phyloP scores from a whole-genome alignment of 768 basidiomycete species.

The Suillus variegatus region DNA sequence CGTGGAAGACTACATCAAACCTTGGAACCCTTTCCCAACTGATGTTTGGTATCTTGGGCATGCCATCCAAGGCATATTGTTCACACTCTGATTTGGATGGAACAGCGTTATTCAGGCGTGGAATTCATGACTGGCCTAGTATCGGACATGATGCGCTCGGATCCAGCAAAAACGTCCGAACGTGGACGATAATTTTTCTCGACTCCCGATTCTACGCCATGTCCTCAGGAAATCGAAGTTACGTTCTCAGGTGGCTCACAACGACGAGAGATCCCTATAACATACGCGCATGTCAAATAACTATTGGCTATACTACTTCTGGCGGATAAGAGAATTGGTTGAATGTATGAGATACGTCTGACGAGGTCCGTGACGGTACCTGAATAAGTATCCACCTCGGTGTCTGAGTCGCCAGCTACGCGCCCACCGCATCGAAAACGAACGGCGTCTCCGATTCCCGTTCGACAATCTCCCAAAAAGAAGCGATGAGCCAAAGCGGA shows the following conservation, averaged over 20 bases:
- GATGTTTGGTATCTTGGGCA: slow-evolving; percentile 50
- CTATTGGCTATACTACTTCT: too few relatives aligned
- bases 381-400: too few relatives aligned
- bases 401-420: too few relatives aligned
- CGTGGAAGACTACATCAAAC: too few relatives aligned
- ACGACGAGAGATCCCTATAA: slow-evolving; percentile 1
- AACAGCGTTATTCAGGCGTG: not conserved
- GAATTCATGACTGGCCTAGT: slow-evolving; percentile 33
- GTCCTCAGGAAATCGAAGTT: slow-evolving; percentile 17
- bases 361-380: too few relatives aligned
- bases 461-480: too few relatives aligned
- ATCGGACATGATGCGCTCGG: slow-evolving; percentile 34
- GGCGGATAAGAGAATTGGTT: too few relatives aligned
- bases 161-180: slow-evolving; percentile 34
- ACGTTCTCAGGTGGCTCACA: slow-evolving; percentile 30
- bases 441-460: too few relatives aligned
- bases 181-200: slow-evolving; percentile 24
- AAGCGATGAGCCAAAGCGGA: too few relatives aligned
- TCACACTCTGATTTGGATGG: not conserved
- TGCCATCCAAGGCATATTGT: slow-evolving; percentile 27
- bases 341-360: too few relatives aligned
- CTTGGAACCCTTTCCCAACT: slow-evolving; percentile 40
- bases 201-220: slow-evolving; percentile 18
- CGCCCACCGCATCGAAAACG: too few relatives aligned
- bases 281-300: too few relatives aligned